These are phyloP conservation scores for Cyclotella kingstonii DNA, from an alignment of 108 stramenopile genomes.

Conservation along the genomic window DNA sequence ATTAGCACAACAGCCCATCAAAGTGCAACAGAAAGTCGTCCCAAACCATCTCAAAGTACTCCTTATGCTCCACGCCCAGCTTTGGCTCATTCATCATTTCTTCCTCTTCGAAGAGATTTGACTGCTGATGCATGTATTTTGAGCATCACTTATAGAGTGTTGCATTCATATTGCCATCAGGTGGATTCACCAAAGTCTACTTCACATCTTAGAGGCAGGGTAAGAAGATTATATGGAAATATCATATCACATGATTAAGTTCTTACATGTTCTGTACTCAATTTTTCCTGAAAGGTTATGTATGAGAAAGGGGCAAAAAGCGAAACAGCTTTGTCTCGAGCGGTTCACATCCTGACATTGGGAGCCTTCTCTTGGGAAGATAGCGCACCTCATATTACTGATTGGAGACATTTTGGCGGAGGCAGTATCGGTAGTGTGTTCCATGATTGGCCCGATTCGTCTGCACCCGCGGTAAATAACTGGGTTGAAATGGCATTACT, in stretches of 20 bases:
- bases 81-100: slow-evolving; percentile 56
- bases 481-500: slow-evolving; percentile 67
- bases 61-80: slow-evolving; percentile 67
- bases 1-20: slow-evolving; percentile 70
- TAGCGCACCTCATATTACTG: slow-evolving; percentile 37
- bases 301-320: slow-evolving; percentile 67
- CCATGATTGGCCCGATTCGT: slow-evolving; percentile 7
- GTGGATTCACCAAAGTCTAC: slow-evolving; percentile 18
- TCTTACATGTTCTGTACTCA: background rate
- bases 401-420: slow-evolving; percentile 59
- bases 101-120: slow-evolving; percentile 64
- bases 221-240: background rate
- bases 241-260: background rate
- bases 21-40: slow-evolving; percentile 67
- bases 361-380: slow-evolving; percentile 80
- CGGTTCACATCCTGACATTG: slow-evolving; percentile 75
- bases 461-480: slow-evolving; percentile 55
- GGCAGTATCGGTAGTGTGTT: slow-evolving; percentile 71
- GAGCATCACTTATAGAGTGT: slow-evolving; percentile 59
- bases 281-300: slow-evolving; percentile 25
- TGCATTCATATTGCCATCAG: slow-evolving; percentile 70
- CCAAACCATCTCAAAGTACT: slow-evolving; percentile 33
- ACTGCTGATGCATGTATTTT: slow-evolving; percentile 64
- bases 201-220: slow-evolving; percentile 41
- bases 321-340: slow-evolving; percentile 75